Base-by-base conservation (phyloP, 768 basidiomycete species). In the Cystofilobasidium macerans region DNA sequence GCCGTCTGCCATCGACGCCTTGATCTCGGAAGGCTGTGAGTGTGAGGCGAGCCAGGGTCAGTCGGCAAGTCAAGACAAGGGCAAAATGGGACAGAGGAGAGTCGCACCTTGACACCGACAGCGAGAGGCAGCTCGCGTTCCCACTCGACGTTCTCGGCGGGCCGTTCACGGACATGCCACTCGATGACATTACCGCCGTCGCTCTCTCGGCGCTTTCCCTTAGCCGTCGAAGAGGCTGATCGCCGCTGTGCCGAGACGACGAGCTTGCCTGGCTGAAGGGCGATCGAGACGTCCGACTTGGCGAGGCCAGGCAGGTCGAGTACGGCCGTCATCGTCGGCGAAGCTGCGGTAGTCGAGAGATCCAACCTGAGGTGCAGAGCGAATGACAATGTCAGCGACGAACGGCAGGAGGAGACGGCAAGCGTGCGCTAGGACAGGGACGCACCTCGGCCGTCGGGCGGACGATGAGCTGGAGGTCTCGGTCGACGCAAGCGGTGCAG, bases 221-320 rank as follows among this genome's bases (percentile, higher is more conserved):
- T 54, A 13, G 6, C 6, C 8, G 45, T 4, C 14, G 51, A 18
- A 13, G 51, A 14, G 5, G 30, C 2, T 22, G 51, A 18, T 11
- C 13, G 45, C 9, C n/a, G 26, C 30, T 54, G 28, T 26, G 51
- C 51, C 11, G 28, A 22, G 30, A 54, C 30, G 51, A 54, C 51
- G 51, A 54, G 26, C 28, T 54, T 54, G 51, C 51, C 51, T 2
- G 51, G 51, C 30, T 32, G 51, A 30, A 54, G 9, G 18, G 51
- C 51, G 26, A 54, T 54, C 28, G 51, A 54, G 2, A 54, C 51
- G 30, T 54, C 51, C 28, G 51, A 54, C 51, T 54, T 54, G 30
- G 51, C 51, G 51, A 54, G 32, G 30, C 51, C 51, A 30, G 51
- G 51, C 30, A 54, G 51, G 28, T 54, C 51, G 51, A 54, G 51